Conservation (phyloP, 768 basidiomycete species). For the Strobilomyces confusus region DNA sequence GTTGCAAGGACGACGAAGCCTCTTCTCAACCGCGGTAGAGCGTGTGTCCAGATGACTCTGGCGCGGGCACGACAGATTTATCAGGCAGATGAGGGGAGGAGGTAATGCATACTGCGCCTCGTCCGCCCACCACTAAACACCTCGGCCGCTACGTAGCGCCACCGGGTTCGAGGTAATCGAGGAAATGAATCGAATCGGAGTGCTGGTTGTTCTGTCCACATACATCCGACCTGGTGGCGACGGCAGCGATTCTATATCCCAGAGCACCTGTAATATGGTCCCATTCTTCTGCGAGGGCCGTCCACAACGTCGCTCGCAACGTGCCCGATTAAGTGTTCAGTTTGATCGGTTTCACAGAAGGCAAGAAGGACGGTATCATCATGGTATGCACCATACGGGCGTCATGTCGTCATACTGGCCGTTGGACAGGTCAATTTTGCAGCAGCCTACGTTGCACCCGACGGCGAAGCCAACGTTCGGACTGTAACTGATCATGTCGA, state of each 20-base stretch:
- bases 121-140: no score
- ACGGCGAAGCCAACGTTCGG: conserved; percentile 60
- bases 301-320: conserved; percentile 78
- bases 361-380: conserved; percentile 76
- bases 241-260: conserved; percentile 35
- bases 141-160: no score
- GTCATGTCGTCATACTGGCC: background rate
- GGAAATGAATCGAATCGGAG: no score
- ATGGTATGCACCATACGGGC: conserved; percentile 51
- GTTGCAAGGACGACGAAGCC: conserved; percentile 4
- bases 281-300: conserved; percentile 80
- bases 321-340: conserved; percentile 74
- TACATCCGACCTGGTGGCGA: no score
- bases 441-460: conserved; percentile 58
- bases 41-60: conserved; percentile 29
- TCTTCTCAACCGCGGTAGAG: conserved; percentile 43
- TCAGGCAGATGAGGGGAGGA: background rate
- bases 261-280: conserved; percentile 93
- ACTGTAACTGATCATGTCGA: conserved; percentile 85
- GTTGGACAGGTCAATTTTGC: conserved; percentile 71
- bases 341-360: conserved; percentile 58
- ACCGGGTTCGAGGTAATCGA: no score
- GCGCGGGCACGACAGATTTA: conserved; percentile 9
- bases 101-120: no score
- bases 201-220: no score